Conservation (phyloP, 2,329 filamentous ascomycete species). For the Ceratocystis variospora region DNA sequence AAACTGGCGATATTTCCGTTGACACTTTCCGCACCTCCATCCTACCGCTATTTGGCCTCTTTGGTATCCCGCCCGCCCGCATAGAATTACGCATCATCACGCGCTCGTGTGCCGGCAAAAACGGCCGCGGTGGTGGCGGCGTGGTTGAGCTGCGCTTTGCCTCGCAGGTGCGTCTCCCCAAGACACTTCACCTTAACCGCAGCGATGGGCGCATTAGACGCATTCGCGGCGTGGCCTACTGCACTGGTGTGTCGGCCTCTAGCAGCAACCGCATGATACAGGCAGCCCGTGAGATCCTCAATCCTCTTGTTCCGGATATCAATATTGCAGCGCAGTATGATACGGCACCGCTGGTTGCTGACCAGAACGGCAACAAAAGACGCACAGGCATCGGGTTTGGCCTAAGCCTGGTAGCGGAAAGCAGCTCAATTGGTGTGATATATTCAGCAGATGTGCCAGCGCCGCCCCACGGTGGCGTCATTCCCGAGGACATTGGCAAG, state of each 20-base stretch:
- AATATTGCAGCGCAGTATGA: constrained; percentile 77
- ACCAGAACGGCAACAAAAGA: constrained; percentile 41
- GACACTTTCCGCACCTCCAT: constrained; percentile 90
- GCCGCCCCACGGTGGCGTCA: constrained; percentile 63
- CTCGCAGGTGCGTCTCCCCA: constrained; percentile 82
- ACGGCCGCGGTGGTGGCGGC: constrained; percentile 69
- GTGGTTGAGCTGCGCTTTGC: constrained; percentile 89
- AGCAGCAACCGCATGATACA: constrained; percentile 97
- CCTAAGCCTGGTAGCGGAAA: constrained; percentile 79
- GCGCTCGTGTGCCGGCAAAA: constrained; percentile 62
- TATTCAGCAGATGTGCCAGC: constrained; percentile 75
- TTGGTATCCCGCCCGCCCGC: constrained; percentile 66
- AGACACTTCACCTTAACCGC: constrained; percentile 77
- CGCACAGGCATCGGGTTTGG: constrained; percentile 83
- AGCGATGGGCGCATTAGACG: constrained; percentile 73
- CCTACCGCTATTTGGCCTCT: constrained; percentile 75
- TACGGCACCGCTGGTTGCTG: constrained; percentile 42
- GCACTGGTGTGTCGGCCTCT: constrained; percentile 76
- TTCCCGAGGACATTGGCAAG: constrained; percentile 83
- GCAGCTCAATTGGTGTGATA: constrained; percentile 62
- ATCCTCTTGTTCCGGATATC: constrained; percentile 73
- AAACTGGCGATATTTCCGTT: constrained; percentile 73
- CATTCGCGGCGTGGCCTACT: constrained; percentile 86
- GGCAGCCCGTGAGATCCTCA: constrained; percentile 71
- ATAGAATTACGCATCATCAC: constrained; percentile 75